Base-by-base conservation (phyloP, 306 rosid genomes). In the Lathyrus sativus region DNA sequence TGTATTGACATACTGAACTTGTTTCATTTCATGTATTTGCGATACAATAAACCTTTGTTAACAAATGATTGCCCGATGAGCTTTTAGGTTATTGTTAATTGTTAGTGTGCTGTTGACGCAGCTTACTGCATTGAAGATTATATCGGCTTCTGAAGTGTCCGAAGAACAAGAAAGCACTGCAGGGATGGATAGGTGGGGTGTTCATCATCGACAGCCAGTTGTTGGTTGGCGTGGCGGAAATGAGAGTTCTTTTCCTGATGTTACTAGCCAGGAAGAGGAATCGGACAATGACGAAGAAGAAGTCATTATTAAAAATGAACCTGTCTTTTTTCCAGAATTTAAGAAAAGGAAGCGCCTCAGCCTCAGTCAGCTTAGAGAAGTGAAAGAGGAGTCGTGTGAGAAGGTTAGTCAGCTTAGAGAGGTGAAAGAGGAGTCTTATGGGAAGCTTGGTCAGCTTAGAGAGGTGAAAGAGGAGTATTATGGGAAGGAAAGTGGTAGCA, bases 331-430 rank as follows among this genome's bases (percentile, higher is more conserved):
- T 62, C 78, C 78, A 4, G 83, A 71, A 39, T 38, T 7, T 51
- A 77, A 38, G 77, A 81, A 45, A 65, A 74, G 88, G 79, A 85
- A 82, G 78, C 78, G 82, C 56, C 82, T 63, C n/a, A 76, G 79
- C 74, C 88, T 62, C 68, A 73, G 76, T 75, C 80, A 75, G 76
- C 83, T 76, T 51, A 82, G 57, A 54, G 90, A 80, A 76, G 77
- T 73, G 58, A 86, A 82, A 81, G 88, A 66, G 26, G 77, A 74
- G 17, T 68, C 62, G 2, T 56, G 19, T 7, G 17, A 5, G 14
- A 53, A 5, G 59, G 86, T 62, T 73, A 68, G 74, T 74, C 80
- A 75, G 76, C 83, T 76, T 44, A 80, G 57, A 54, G 88, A 80
- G 76, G 77, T 75, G 58, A 86, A 82, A 81, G 88, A 66, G 39